Evolutionary conservation across 108 stramenopile genomes (phyloP), one percentile per base, ranked within the genome.

Genomic region (Nitzschia sp.): DNA sequence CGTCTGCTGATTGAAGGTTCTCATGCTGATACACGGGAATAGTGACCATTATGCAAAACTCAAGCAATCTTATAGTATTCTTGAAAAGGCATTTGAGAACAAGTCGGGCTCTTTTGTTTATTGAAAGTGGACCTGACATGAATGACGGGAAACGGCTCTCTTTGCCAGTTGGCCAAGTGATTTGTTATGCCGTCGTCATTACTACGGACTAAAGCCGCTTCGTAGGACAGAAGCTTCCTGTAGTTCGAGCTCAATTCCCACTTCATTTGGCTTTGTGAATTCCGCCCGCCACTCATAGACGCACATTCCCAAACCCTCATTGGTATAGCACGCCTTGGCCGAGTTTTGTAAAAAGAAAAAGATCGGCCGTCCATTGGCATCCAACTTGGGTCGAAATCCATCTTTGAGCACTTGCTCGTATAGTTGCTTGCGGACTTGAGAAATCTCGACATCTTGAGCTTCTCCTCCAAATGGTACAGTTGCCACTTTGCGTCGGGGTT

Each of bases 311-410:
- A 94, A 59, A 35, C 92, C 92, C 19, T 74, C 76, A 27, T 77
- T 80, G 13, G 86, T 88, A 63, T 83, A 94, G 65, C 90, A 91
- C 0, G 85, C 79, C 70, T 94, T 94, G 42, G 85, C 83, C 55
- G 79, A 73, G 59, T 90, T 86, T 59, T 84, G 76, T 85, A 75
- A 80, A 78, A 92, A 94, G 77, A 91, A 91, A 68, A 94, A 91
- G n/a, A 70, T 72, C 1, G 93, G 93, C 35, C 89, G 69, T 30
- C 87, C 85, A n/a, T 83, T 82, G 18, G 46, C 69, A 54, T 87
- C 89, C 30, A 90, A 58, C 59, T 86, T 88, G 8, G 90, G 88
- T 45, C 78, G 81, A 25, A 71, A 80, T 1, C 90, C 93, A 70
- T 94, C 93, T 26, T 77, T 79, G 26, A 88, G 62, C 15, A 84